A percentile compares a stretch with the other conserved stretches of the same genome.
phyloP scores from a whole-genome alignment of 805 yeast species.

The Starmerella sp. region DNA sequence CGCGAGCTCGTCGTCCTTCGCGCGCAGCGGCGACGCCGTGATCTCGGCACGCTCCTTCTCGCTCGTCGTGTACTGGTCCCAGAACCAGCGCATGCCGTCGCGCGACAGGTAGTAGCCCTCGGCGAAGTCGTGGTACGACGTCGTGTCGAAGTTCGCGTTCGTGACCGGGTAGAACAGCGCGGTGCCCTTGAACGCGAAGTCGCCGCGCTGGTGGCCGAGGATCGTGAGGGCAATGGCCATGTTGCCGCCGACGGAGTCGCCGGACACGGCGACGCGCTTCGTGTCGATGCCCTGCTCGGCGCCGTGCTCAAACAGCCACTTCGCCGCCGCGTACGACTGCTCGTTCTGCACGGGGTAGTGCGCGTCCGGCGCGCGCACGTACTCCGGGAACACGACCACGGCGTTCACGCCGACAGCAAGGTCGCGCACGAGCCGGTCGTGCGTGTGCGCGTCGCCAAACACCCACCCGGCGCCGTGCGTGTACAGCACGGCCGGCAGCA shows the following conservation, averaged over 20 bases:
- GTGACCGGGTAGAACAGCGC: not conserved
- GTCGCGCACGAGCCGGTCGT: not conserved
- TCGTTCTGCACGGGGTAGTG: slow-evolving; percentile 2
- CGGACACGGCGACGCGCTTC: not conserved
- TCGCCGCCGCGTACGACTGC: not conserved
- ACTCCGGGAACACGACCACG: not conserved
- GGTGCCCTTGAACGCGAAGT: not conserved
- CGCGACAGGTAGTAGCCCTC: not conserved
- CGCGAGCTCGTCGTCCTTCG: not conserved
- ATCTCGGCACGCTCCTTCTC: not conserved
- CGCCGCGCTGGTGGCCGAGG: slow-evolving; percentile 1
- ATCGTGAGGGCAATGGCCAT: slow-evolving; percentile 3
- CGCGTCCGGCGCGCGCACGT: not conserved
- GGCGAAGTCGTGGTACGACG: not conserved
- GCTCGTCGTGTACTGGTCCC: slow-evolving; percentile 1
- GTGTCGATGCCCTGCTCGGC: not conserved
- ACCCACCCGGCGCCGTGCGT: slow-evolving; percentile 1
- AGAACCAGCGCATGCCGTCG: slow-evolving; percentile 1
- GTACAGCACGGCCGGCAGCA: not conserved
- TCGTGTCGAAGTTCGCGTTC: not conserved
- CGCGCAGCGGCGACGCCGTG: slow-evolving; percentile 2
- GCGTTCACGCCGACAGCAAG: not conserved
- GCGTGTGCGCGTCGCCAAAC: not conserved
- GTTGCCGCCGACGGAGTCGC: slow-evolving; percentile 6
- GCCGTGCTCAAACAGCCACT: not conserved